phyloP scores from a whole-genome alignment of 1,284 basidiomycete genomes.

The Cutaneotrichosporon sp. region DNA sequence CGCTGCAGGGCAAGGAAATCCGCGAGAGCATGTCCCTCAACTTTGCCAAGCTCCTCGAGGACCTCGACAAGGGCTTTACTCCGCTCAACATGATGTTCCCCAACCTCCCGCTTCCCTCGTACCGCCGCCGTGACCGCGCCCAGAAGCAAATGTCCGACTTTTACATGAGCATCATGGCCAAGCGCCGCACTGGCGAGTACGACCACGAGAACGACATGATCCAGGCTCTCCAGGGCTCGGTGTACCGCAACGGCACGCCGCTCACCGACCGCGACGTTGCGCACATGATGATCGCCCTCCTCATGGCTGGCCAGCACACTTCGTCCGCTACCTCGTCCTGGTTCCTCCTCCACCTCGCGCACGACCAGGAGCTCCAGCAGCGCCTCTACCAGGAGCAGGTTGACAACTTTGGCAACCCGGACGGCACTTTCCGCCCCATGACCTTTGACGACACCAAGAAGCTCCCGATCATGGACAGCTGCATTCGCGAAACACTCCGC shows the following conservation, averaged over 20 bases:
- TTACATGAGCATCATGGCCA: constrained; percentile 83
- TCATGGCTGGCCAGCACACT: constrained; percentile 99
- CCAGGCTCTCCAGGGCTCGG: constrained; percentile 76
- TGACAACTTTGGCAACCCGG: constrained; percentile 72
- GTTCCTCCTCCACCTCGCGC: constrained; percentile 88
- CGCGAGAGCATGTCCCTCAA: constrained; percentile 73
- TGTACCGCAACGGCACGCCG: constrained; percentile 77
- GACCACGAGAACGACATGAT: constrained; percentile 89
- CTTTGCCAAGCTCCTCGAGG: constrained; percentile 83
- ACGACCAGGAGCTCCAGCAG: constrained; percentile 72
- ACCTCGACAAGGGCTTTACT: constrained; percentile 89
- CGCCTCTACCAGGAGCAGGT: constrained; percentile 87
- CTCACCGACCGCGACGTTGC: constrained; percentile 90
- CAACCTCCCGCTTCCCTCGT: constrained; percentile 85
- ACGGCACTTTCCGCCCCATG: constrained; percentile 75
- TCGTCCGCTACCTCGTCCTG: constrained; percentile 88
- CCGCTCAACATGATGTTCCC: constrained; percentile 94
- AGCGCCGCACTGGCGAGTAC: constrained; percentile 58
- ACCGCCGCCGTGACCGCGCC: constrained; percentile 80
- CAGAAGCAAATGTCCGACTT: constrained; percentile 94
- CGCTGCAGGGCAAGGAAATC: constrained; percentile 90
- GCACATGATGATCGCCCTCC: constrained; percentile 37
- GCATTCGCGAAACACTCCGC: constrained; percentile 90
- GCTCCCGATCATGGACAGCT: constrained; percentile 79
- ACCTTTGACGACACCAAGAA: constrained; percentile 83